Percentiles rank a stretch among this genome's conserved stretches.
These are phyloP conservation scores for Trichophyton simii DNA, from an alignment of 2,329 filamentous ascomycete species.

Conservation along the genomic window DNA sequence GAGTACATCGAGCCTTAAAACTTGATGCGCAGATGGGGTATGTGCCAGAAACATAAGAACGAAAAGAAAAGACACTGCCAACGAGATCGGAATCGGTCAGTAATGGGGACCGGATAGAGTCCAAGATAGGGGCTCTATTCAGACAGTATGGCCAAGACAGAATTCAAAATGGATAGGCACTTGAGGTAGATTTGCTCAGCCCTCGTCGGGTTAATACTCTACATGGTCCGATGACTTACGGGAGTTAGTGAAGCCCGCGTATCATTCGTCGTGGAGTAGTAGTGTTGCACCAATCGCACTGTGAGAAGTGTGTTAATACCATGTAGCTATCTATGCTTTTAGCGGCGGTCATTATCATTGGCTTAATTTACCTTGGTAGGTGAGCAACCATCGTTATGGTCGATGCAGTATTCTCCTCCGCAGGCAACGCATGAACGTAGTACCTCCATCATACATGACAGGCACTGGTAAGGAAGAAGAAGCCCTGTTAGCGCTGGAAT, in stretches of 20 bases:
- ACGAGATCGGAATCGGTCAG: not conserved
- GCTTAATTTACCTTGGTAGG: slow-evolving; percentile 36
- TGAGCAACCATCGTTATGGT: slow-evolving; percentile 72
- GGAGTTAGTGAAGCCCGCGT: not conserved
- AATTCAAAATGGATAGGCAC: too few species aligned
- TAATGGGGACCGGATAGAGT: not conserved
- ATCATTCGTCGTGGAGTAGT: slow-evolving; percentile 12
- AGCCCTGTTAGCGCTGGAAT: too few species aligned
- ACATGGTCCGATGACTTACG: not conserved
- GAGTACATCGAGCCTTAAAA: not conserved
- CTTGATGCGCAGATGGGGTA: not conserved
- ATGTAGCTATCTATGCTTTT: not conserved
- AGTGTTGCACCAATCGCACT: slow-evolving; percentile 36
- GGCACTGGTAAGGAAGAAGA: slow-evolving; percentile 37
- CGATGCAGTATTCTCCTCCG: slow-evolving; percentile 66
- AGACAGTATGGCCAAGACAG: not conserved
- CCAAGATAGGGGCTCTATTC: not conserved
- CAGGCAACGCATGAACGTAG: slow-evolving; percentile 62
- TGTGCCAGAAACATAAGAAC: not conserved
- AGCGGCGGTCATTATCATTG: not conserved
- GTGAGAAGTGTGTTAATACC: slow-evolving; percentile 5
- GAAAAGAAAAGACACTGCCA: not conserved
- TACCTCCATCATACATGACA: slow-evolving; percentile 57
- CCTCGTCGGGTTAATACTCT: too few species aligned
- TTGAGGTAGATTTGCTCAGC: too few species aligned